These are phyloP conservation scores for Fusarium lateritium DNA, from an alignment of 2,329 filamentous ascomycete species.

Conservation along the genomic window DNA sequence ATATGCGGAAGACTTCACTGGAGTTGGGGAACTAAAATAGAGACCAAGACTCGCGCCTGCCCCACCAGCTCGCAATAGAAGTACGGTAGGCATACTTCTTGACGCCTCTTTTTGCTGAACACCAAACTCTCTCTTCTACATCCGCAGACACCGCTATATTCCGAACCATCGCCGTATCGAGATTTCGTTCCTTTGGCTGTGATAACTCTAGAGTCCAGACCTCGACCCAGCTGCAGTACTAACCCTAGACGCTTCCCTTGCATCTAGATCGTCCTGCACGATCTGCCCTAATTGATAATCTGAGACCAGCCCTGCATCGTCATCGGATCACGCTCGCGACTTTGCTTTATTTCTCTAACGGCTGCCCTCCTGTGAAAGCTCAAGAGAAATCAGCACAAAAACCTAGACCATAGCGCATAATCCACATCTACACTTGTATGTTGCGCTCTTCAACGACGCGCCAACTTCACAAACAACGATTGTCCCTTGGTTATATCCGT, in stretches of 20 bases:
- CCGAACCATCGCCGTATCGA: not conserved
- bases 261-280: conserved; percentile 5
- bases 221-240: not conserved
- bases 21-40: not conserved
- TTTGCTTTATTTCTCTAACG: not conserved
- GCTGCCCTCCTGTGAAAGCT: not conserved
- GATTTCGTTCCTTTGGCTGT: not conserved
- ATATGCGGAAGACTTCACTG: conserved; percentile 3
- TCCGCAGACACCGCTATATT: conserved; percentile 11
- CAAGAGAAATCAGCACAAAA: not conserved
- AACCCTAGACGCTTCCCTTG: conserved; percentile 6
- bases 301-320: conserved; percentile 19
- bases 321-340: conserved; percentile 5
- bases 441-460: not conserved
- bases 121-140: conserved; percentile 35
- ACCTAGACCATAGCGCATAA: not conserved
- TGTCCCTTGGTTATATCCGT: conserved; percentile 32
- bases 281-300: conserved; percentile 5
- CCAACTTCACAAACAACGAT: conserved; percentile 2
- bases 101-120: conserved; percentile 15
- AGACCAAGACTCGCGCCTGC: conserved; percentile 13
- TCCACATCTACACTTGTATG: not conserved
- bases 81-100: conserved; percentile 1
- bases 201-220: not conserved
- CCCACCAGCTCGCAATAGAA: conserved; percentile 27